A percentile compares a stretch with the other conserved stretches of the same genome.
Evolutionary conservation across 2,329 filamentous ascomycete species (phyloP).

Genomic region (Penicillium sp.): DNA sequence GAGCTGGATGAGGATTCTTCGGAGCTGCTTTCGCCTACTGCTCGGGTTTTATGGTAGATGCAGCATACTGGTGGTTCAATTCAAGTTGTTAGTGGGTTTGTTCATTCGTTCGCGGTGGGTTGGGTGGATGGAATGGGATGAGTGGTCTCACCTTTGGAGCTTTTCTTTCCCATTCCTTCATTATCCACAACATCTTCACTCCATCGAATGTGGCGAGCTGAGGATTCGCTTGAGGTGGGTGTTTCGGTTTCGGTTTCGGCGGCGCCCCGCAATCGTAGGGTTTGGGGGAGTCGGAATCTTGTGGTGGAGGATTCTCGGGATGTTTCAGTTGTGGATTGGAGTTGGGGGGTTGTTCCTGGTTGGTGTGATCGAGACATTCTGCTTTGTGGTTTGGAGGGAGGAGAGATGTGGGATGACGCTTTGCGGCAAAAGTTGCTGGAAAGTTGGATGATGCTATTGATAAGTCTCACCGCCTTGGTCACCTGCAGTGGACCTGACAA

Average conservation of each 20-base stretch:
- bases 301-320: constrained; percentile 22
- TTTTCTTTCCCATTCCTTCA: constrained; percentile 91
- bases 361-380: constrained; percentile 47
- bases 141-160: constrained; percentile 75
- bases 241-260: constrained; percentile 7
- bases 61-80: constrained; percentile 90
- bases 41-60: constrained; percentile 89
- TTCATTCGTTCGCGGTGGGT: background rate
- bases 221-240: constrained; percentile 26
- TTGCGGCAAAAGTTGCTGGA: background rate
- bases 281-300: constrained; percentile 34
- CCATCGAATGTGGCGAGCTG: constrained; percentile 78
- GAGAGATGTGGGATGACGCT: background rate
- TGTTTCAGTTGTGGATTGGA: constrained; percentile 32
- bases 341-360: constrained; percentile 36
- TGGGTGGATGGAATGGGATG: background rate
- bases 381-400: background rate
- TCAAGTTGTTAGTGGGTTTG: background rate
- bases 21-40: constrained; percentile 78
- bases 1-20: constrained; percentile 58
- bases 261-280: constrained; percentile 37
- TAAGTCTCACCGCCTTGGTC: constrained; percentile 13
- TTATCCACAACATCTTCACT: constrained; percentile 93
- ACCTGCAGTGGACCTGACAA: no score
- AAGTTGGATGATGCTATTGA: constrained; percentile 20